Evolutionary conservation across 2,329 filamentous ascomycete genomes (phyloP).

Genomic region (Xylariomycetidae sp.): DNA sequence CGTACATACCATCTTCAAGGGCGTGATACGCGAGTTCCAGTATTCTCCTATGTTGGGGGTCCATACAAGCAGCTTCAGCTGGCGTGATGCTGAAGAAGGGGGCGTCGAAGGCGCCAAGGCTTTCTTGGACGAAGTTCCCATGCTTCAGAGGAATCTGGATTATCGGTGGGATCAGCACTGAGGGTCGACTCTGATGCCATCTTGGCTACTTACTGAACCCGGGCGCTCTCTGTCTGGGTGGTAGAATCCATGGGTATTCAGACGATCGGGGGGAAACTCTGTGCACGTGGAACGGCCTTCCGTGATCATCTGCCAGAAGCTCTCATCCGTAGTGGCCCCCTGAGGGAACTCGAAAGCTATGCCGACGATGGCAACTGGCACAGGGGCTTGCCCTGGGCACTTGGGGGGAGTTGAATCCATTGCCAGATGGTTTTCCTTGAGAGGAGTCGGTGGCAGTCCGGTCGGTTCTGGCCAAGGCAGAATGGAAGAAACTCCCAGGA

Average conservation of each 20-base stretch:
- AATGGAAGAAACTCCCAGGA: too few species aligned
- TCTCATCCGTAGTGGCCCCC: neutral
- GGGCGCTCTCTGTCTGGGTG: slow-evolving; percentile 4
- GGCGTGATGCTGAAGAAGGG: slow-evolving; percentile 9
- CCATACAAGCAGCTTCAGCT: slow-evolving; percentile 7
- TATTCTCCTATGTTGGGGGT: slow-evolving; percentile 7
- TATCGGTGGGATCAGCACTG: too few species aligned
- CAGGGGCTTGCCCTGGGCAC: too few species aligned
- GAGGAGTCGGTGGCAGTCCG: too few species aligned
- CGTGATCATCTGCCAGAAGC: slow-evolving; percentile 6
- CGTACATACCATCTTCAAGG: slow-evolving; percentile 8
- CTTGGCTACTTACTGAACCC: neutral
- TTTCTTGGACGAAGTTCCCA: slow-evolving; percentile 6
- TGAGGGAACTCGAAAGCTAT: slow-evolving; percentile 7
- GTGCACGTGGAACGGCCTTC: slow-evolving; percentile 3
- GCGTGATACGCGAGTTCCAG: slow-evolving; percentile 9
- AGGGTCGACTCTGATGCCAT: neutral
- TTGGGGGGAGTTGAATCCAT: neutral
- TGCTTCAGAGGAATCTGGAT: slow-evolving; percentile 4
- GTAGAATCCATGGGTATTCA: slow-evolving; percentile 8
- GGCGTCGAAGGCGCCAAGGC: slow-evolving; percentile 8
- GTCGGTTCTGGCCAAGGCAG: too few species aligned
- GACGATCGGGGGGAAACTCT: slow-evolving; percentile 6
- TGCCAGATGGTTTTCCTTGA: too few species aligned
- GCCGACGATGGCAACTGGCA: slow-evolving; percentile 4